Base-by-base conservation (phyloP, 2,329 filamentous ascomycete species). In the Ceratocystis albifundus region DNA sequence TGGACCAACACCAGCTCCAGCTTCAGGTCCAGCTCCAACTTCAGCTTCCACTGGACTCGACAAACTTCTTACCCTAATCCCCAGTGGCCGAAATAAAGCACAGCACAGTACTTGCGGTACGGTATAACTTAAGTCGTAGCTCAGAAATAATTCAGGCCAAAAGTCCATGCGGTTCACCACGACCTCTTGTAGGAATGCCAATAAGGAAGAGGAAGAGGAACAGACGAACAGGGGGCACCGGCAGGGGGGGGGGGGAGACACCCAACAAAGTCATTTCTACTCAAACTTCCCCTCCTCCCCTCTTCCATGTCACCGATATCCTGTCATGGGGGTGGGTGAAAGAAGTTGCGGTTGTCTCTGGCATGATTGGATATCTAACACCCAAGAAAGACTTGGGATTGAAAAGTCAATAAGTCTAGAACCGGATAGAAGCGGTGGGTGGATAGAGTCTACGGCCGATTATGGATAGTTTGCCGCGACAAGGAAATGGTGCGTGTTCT, bases 151-250 rank as follows among this genome's bases (percentile, higher is more conserved):
- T 41, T 1, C 17, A 59, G 17, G 28, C 15, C 28, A 32, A 30
- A 59, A 36, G 28, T 32, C 20, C 15, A 59, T 59, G 53, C 53
- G n/a, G 28, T 32, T 59, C 22, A 53, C 48, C 20, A 25, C 28
- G n/a, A n/a, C 53, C 7, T 32, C 28, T 59, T 32, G 25, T 30
- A 59, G 53, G 53, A 32, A 32, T 17, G 32, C 25, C 22, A 59
- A 59, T 59, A 32, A 59, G 53, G 25, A 59, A 59, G 28, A 59
- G 28, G 28, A 59, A 59, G 12, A 59, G 53, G 53, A 59, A 32
- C 28, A 59, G 53, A 41, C 36, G 53, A 32, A 59, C 53, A 22
- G 32, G 53, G 28, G 32, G 30, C 8, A 36, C 6, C 6, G 36
- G 10, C 28, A 59, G 17, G 53, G 30, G 28, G 28, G 28, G 28